Base-by-base conservation (phyloP, 352 stramenopile genomes). In the Phytophthora cactorum region DNA sequence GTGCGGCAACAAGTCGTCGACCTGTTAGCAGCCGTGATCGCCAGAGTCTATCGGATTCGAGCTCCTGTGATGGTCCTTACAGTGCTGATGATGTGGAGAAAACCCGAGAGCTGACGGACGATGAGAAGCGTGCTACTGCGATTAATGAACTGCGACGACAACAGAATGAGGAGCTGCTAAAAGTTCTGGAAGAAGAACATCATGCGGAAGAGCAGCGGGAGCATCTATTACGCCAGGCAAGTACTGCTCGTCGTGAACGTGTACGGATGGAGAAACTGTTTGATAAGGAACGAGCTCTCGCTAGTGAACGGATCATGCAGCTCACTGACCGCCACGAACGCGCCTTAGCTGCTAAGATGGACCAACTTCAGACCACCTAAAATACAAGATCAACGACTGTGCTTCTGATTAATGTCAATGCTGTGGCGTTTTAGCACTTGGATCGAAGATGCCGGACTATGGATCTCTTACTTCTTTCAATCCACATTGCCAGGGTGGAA, bases 291-390 rank as follows among this genome's bases (percentile, higher is more conserved):
- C 78, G 89, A 39, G 76, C 77, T 7, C 70, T 82, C 17, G 86
- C 84, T 3, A 96, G 89, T 65, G 87, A 95, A 51, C 85, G 86
- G 1, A 96, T 95, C 62, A 89, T 93, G 86, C 70, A 78, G 32
- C 59, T 96, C 10, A 96, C 86, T 1, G 68, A 92, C 39, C 69
- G 77, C 12, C 86, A 95, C 55, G 89, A 96, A 43, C 61, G 83
- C 7, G 74, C 72, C 12, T 61, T 95, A 12, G 72, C 71, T 2
- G 56, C 54, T 9, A 78, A 79, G 38, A 82, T 86, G 57, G 55
- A 70, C 3, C 56, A 64, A 27, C 52, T 77, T 15, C 75, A 55
- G 6, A 10, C 41, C 5, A 59, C 2, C 11, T 61, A 67, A 43
- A 34, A 34, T 5, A 34, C 31, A 34, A 34, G 31, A 34, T 7